Base-by-base conservation (phyloP, 2,329 filamentous ascomycete genomes). In the Phyllosticta citriasiana region DNA sequence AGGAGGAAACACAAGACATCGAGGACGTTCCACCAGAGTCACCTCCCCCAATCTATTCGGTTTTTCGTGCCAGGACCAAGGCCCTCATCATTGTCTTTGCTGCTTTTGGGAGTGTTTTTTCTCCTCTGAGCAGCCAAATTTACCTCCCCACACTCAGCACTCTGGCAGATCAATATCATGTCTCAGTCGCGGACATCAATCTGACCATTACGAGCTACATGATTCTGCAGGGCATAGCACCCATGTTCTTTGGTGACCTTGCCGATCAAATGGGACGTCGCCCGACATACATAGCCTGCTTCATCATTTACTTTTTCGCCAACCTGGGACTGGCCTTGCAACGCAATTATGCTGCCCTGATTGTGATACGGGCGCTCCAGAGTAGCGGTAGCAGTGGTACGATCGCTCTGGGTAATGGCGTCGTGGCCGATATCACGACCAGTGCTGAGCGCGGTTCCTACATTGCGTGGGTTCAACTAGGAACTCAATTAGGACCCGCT, bases 391-490 rank as follows among this genome's bases (percentile, higher is more conserved):
- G 83, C 69, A 86, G 84, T 66, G 85, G 85, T 0, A 88, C 87
- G 0, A 78, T 91, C n/a, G 86, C 88, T 0, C 77, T 94, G 1
- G 84, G 83, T 0, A 87, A 82, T 63, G 89, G 85, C 1, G 84
- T 91, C 1, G 82, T 92, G 14, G 85, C 87, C 0, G 89, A 94
- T 67, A 80, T 91, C 4, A 80, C 85, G 0, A 84, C 86, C 0
- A 84, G 82, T 54, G 80, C 82, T 0, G 87, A 93, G 70, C 78
- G 89, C 66, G 89, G 89, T 2, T 82, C 80, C 61, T 92, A 88
- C 68, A 86, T 92, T 76, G 88, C 84, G 57, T 81, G 85, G 63
- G 82, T 85, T n/a, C 80, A 33, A 79, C 78, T 3, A 84, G 82
- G 16, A 76, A 59, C 82, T 59, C 83, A 85, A 50, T 57, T 79